Evolutionary conservation across 2,329 filamentous ascomycete genomes (phyloP).

Genomic region (Alternaria sp.): DNA sequence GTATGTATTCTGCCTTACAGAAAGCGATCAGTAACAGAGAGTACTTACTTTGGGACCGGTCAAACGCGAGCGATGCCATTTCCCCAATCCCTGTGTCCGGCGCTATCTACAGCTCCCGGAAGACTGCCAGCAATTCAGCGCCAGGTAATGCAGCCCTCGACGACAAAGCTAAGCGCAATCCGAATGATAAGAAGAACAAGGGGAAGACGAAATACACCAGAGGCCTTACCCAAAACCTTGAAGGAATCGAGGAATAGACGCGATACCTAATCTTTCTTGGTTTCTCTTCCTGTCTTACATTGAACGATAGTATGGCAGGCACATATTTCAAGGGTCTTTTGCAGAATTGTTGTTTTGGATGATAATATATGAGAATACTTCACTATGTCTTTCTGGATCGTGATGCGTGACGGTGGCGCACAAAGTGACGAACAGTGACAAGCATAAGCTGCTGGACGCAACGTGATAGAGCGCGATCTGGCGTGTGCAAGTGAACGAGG

Average conservation of each 20-base stretch:
- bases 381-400: not conserved
- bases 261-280: not conserved
- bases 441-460: not conserved
- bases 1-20: not conserved
- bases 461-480: not conserved
- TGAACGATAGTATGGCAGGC: not conserved
- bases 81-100: not conserved
- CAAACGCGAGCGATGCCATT: not conserved
- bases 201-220: not conserved
- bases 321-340: not conserved
- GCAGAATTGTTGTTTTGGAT: not conserved
- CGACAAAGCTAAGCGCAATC: not conserved
- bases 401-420: not conserved
- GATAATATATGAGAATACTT: not conserved
- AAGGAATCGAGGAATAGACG: not conserved
- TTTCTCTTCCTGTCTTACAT: not conserved
- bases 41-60: not conserved
- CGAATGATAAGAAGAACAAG: not conserved
- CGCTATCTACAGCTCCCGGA: not conserved
- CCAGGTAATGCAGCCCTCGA: not conserved
- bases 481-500: not conserved
- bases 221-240: not conserved
- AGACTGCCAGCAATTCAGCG: not conserved
- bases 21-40: not conserved
- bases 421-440: not conserved